Conservation (phyloP, 805 yeast genomes). For the Pichia pseudocactophila region DNA sequence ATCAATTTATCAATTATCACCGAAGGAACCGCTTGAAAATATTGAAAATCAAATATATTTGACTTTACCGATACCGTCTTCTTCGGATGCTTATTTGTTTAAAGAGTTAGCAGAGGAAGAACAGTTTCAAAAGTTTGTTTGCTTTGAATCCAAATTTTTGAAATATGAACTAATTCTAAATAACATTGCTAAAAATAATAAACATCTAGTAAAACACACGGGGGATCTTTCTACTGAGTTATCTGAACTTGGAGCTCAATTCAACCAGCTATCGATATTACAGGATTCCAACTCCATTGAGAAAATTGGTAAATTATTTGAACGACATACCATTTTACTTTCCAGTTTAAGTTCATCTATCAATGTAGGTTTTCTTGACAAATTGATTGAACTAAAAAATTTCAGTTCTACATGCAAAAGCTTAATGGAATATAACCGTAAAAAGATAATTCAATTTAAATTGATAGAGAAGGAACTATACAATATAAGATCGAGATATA, state of each 20-base stretch:
- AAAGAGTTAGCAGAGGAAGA: conserved; percentile 22
- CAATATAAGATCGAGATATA: conserved; percentile 19
- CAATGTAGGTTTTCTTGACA: conserved; percentile 27
- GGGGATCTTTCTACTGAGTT: conserved; percentile 40
- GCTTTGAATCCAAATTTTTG: conserved; percentile 25
- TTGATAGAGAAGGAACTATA: conserved; percentile 22
- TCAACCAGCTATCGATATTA: conserved; percentile 47
- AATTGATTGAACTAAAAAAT: conserved; percentile 27
- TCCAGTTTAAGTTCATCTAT: conserved; percentile 28
- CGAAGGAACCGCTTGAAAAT: conserved; percentile 45
- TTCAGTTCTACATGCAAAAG: conserved; percentile 25
- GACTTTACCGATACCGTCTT: conserved; percentile 50
- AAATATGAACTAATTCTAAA: conserved; percentile 27
- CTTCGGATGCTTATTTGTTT: conserved; percentile 20
- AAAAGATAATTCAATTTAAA: conserved; percentile 26
- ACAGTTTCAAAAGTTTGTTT: conserved; percentile 22
- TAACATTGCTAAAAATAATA: conserved; percentile 32
- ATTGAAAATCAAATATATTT: conserved; percentile 48
- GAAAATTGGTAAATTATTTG: conserved; percentile 79
- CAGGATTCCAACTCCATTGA: conserved; percentile 44
- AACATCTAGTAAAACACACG: conserved; percentile 35
- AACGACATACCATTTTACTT: conserved; percentile 51
- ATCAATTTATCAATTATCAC: conserved; percentile 50
- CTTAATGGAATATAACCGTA: conserved; percentile 27
- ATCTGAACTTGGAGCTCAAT: conserved; percentile 42